phyloP scores from a whole-genome alignment of 2,329 filamentous ascomycete genomes.

The Calonectria pseudoreteaudii region DNA sequence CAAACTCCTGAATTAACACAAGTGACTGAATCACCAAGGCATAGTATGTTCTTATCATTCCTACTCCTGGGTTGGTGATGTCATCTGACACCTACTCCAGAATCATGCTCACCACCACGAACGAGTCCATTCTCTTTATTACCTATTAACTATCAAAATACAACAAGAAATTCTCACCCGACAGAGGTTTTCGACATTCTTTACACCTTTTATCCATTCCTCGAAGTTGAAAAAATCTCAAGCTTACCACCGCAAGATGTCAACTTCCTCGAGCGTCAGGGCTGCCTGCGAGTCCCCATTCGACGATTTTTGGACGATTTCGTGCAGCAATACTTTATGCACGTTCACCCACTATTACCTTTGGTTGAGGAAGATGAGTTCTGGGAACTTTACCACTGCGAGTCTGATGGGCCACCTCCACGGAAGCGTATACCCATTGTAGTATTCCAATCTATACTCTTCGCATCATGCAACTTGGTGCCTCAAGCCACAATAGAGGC shows the following conservation, averaged over 20 bases:
- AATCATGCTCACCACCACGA: neutral
- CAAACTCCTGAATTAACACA: neutral
- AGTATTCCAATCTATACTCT: constrained; percentile 20
- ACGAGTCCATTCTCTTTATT: neutral
- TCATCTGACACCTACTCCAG: neutral
- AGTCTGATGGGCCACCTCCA: neutral
- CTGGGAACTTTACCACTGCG: constrained; percentile 21
- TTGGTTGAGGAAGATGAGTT: constrained; percentile 58
- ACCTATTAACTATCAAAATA: neutral
- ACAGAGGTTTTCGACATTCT: constrained; percentile 40
- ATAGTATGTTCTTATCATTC: neutral
- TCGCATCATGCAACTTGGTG: constrained; percentile 18
- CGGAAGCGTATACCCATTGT: constrained; percentile 5
- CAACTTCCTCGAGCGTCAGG: constrained; percentile 58
- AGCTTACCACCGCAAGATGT: constrained; percentile 58
- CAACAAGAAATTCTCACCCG: neutral
- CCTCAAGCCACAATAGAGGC: neutral
- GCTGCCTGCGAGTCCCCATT: constrained; percentile 58
- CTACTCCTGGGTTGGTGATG: no score
- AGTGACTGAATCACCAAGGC: neutral
- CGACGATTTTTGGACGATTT: constrained; percentile 57
- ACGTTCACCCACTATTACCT: constrained; percentile 58
- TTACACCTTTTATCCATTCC: constrained; percentile 58
- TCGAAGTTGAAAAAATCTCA: constrained; percentile 48
- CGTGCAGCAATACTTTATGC: constrained; percentile 59